phyloP scores from a whole-genome alignment of 179 eudicot genomes.

The Nepenthes alata region DNA sequence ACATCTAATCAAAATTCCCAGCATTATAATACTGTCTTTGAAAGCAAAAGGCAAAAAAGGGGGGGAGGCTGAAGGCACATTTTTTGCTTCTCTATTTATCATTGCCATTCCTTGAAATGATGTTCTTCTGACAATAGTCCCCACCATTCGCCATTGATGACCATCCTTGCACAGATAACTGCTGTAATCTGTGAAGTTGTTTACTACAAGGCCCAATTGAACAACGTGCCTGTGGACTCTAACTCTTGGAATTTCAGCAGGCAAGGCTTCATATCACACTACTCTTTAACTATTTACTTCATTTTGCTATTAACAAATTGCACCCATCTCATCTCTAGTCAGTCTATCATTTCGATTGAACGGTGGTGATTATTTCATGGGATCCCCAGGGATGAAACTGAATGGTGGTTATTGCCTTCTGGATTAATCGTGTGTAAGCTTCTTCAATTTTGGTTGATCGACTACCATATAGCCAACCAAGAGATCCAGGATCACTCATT shows the following conservation, averaged over 20 bases:
- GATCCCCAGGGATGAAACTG: conserved; percentile 68
- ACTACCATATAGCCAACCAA: conserved; percentile 85
- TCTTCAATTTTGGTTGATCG: conserved; percentile 57
- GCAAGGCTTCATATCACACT: conserved; percentile 25
- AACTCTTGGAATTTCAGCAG: conserved; percentile 65
- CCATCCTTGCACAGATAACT: conserved; percentile 34
- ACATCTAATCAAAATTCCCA: too few relatives aligned
- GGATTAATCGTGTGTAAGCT: conserved; percentile 60
- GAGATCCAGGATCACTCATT: conserved; percentile 79
- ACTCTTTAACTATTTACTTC: not conserved
- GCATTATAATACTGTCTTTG: too few relatives aligned
- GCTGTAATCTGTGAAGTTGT: conserved; percentile 67
- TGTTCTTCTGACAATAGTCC: too few relatives aligned
- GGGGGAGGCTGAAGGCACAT: too few relatives aligned
- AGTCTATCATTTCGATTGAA: too few relatives aligned
- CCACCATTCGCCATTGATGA: too few relatives aligned
- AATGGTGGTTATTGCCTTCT: conserved; percentile 89
- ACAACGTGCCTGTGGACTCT: conserved; percentile 26
- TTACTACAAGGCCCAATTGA: conserved; percentile 45
- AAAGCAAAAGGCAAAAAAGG: too few relatives aligned
- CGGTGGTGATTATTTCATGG: not conserved
- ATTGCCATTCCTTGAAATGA: too few relatives aligned
- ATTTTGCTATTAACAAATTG: not conserved
- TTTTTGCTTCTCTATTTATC: too few relatives aligned
- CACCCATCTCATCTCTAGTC: not conserved